A percentile compares a stretch with the other conserved stretches of the same genome.
Conservation (phyloP, 1,284 basidiomycete genomes). For the Trametes polyzona region DNA sequence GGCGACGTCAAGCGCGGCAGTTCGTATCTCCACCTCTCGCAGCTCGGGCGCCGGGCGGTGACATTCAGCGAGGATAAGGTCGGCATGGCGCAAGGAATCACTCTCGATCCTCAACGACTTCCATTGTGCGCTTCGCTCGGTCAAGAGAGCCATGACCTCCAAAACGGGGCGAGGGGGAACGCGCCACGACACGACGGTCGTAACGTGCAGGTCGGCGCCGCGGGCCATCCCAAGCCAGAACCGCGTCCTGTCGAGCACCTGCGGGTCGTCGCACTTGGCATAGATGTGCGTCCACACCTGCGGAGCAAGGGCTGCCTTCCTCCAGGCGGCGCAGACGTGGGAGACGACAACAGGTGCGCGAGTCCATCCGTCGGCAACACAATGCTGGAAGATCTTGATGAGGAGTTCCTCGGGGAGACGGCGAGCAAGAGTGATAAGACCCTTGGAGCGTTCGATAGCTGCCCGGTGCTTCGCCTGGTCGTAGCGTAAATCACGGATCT, state of each 20-base stretch:
- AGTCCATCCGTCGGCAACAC: slow-evolving; percentile 55
- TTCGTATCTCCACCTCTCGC: slow-evolving; percentile 26
- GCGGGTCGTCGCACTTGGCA: slow-evolving; percentile 49
- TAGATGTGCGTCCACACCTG: slow-evolving; percentile 63
- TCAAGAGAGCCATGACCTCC: slow-evolving; percentile 46
- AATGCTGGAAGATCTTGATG: slow-evolving; percentile 55
- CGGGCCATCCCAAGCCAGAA: slow-evolving; percentile 56
- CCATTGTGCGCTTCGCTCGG: slow-evolving; percentile 49
- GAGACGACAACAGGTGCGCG: slow-evolving; percentile 58
- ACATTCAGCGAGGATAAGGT: slow-evolving; percentile 41
- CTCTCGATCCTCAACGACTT: slow-evolving; percentile 45
- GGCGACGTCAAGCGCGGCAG: slow-evolving; percentile 25
- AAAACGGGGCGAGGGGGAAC: slow-evolving; percentile 23
- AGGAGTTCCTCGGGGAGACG: slow-evolving; percentile 61
- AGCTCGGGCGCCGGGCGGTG: slow-evolving; percentile 21
- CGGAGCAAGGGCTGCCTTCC: slow-evolving; percentile 53
- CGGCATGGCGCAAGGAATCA: slow-evolving; percentile 41
- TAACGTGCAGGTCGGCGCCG: slow-evolving; percentile 46
- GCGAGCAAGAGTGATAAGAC: slow-evolving; percentile 57
- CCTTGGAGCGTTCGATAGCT: slow-evolving; percentile 48
- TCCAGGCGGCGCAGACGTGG: slow-evolving; percentile 65
- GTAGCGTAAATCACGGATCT: slow-evolving; percentile 48
- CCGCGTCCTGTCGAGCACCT: slow-evolving; percentile 46
- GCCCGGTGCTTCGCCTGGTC: slow-evolving; percentile 45
- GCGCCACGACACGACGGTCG: slow-evolving; percentile 43